Base-by-base conservation (phyloP, 139 green algal species). In the Coccomyxa sp. region DNA sequence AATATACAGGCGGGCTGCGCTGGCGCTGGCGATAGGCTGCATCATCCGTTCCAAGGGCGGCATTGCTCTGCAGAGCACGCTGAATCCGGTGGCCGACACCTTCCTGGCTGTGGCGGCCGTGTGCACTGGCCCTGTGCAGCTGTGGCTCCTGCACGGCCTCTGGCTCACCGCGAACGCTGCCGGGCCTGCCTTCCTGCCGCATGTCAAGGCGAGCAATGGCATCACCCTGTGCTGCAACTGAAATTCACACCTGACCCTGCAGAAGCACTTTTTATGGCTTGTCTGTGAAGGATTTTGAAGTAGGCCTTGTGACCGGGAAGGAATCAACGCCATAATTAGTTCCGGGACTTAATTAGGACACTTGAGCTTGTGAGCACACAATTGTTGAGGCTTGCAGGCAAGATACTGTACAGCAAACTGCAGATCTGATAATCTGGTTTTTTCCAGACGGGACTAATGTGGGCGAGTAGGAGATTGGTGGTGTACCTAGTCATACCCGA, bases 101-200 rank as follows among this genome's bases (percentile, higher is more conserved):
- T 89, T 97, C 28, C 79, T 94, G 23, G 88, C 90, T 0, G 86
- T 92, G 10, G 92, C 90, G 1, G 83, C 83, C 13, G 84, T 87
- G 13, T 88, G 91, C 31, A 79, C 71, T 45, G 76, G 58, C n/a
- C 82, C 58, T n/a, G 82, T 87, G 58, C 85, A 80, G 66, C 84
- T 94, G 38, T 98, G 94, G 94, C 86, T 93, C 17, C 88, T 98
- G 71, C 96, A 99, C 81, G 91, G 88, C 77, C 89, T 98, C 76
- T 93, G 87, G 82, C 88, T 96, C 67, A 85, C 88, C 21, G 92
- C 94, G n/a, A 84, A 91, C 32, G 88, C 91, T 23, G 92, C 93
- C 0, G 95, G 95, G 14, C 87, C 92, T 9, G 89, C 91, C 4
- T 98, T 94, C 85, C 84, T 94, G 66, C 89, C 91, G 7, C 87